phyloP scores from a whole-genome alignment of 257 asterid genomes.

The Orobanche coerulescens region DNA sequence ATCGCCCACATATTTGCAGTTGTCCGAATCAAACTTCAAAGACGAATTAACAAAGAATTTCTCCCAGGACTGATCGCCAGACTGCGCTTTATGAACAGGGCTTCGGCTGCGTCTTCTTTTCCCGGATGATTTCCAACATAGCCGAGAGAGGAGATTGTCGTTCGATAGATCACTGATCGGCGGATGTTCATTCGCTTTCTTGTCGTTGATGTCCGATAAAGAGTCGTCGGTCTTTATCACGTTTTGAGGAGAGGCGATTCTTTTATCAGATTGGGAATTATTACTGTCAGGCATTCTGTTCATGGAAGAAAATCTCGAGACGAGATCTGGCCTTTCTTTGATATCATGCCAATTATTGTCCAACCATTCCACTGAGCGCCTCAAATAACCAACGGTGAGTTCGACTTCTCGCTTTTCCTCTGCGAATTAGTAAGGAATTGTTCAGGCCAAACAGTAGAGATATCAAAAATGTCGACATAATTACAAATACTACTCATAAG shows the following conservation, averaged over 20 bases:
- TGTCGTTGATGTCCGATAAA: neutral
- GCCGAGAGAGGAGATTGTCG: conserved; percentile 35
- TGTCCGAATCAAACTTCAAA: conserved; percentile 43
- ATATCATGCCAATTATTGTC: conserved; percentile 42
- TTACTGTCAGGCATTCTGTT: conserved; percentile 8
- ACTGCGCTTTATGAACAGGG: conserved; percentile 32
- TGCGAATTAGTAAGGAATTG: conserved; percentile 22
- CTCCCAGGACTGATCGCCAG: conserved; percentile 20
- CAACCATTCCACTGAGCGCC: conserved; percentile 73
- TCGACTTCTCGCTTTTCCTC: conserved; percentile 48
- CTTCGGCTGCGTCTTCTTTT: conserved; percentile 53
- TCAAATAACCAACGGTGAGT: conserved; percentile 33
- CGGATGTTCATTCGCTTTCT: conserved; percentile 12
- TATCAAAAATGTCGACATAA: no score
- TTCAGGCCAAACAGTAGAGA: neutral
- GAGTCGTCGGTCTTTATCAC: neutral
- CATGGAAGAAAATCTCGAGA: conserved; percentile 20
- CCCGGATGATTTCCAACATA: conserved; percentile 62
- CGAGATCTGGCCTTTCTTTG: conserved; percentile 42
- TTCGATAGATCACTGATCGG: conserved; percentile 41
- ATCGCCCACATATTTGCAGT: conserved; percentile 51
- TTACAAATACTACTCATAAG: neutral
- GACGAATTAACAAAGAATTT: conserved; percentile 30
- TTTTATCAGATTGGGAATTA: neutral
- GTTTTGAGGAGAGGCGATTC: neutral